Conservation (phyloP, 768 basidiomycete species). For the Pleurotus tuoliensis region DNA sequence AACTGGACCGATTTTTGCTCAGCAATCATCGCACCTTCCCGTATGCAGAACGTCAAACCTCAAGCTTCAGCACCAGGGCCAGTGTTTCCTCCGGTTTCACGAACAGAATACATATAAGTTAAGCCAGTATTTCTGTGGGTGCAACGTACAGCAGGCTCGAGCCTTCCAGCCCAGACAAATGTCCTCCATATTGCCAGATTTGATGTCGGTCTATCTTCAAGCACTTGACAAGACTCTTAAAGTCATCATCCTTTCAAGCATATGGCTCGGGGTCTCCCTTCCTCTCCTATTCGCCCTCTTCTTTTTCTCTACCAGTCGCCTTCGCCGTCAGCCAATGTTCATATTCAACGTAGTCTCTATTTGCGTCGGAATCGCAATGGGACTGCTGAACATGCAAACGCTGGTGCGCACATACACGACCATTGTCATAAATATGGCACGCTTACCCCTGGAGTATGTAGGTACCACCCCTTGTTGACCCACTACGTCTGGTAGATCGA, state of each 20-base stretch:
- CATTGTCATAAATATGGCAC: not conserved
- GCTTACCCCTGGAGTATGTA: not conserved
- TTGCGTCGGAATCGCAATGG: slow-evolving; percentile 13
- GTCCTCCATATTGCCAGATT: too few relatives aligned
- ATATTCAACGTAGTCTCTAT: slow-evolving; percentile 17
- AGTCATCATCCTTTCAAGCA: not conserved
- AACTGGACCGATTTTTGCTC: too few relatives aligned
- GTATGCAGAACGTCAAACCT: too few relatives aligned
- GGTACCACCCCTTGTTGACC: not conserved
- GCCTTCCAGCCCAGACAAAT: too few relatives aligned
- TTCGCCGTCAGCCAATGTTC: slow-evolving; percentile 17
- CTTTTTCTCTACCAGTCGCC: slow-evolving; percentile 16
- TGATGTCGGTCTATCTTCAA: not conserved
- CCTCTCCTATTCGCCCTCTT: slow-evolving; percentile 16
- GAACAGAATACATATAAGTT: too few relatives aligned
- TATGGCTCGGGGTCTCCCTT: not conserved
- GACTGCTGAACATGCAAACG: slow-evolving; percentile 11
- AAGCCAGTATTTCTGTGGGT: too few relatives aligned
- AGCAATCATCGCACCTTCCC: too few relatives aligned
- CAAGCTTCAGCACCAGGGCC: too few relatives aligned
- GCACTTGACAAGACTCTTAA: not conserved
- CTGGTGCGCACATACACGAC: not conserved
- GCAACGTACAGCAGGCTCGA: too few relatives aligned
- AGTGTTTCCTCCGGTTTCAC: too few relatives aligned
- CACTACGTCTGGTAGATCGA: not conserved